phyloP scores from a whole-genome alignment of 345 rosid genomes.

The Noccaea bulbosa region DNA sequence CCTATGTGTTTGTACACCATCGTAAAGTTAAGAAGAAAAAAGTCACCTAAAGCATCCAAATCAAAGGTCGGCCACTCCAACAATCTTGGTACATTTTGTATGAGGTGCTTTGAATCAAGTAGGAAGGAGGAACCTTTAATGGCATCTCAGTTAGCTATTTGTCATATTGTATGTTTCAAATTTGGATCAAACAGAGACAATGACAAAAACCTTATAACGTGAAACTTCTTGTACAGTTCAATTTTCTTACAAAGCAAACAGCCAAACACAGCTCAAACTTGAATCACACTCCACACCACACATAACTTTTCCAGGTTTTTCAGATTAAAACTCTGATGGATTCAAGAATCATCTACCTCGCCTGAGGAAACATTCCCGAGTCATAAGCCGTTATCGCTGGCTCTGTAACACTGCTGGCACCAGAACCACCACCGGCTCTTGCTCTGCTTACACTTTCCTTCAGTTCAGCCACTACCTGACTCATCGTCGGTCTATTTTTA shows the following conservation, averaged over 20 bases:
- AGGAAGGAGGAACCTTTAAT: neutral
- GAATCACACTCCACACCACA: conserved; percentile 13
- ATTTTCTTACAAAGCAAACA: neutral
- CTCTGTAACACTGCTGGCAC: conserved; percentile 5
- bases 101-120: neutral
- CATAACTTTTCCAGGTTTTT: neutral
- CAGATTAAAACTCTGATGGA: neutral
- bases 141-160: no score
- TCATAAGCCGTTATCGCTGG: conserved; percentile 2
- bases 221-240: no score
- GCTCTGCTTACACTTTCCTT: conserved; percentile 43
- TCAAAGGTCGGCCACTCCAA: neutral
- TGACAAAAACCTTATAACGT: no score
- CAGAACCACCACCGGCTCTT: conserved; percentile 15
- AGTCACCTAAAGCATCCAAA: neutral
- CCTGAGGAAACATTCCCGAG: conserved; percentile 35
- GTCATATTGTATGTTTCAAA: no score
- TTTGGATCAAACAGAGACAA: no score
- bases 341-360: conserved; percentile 29
- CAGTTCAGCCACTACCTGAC: conserved; percentile 43
- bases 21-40: neutral
- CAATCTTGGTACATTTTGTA: neutral
- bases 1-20: neutral
- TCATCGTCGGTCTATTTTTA: conserved; percentile 50
- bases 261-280: neutral